Evolutionary conservation across 345 rosid genomes (phyloP).

Genomic region (Rhizophora apiculata): DNA sequence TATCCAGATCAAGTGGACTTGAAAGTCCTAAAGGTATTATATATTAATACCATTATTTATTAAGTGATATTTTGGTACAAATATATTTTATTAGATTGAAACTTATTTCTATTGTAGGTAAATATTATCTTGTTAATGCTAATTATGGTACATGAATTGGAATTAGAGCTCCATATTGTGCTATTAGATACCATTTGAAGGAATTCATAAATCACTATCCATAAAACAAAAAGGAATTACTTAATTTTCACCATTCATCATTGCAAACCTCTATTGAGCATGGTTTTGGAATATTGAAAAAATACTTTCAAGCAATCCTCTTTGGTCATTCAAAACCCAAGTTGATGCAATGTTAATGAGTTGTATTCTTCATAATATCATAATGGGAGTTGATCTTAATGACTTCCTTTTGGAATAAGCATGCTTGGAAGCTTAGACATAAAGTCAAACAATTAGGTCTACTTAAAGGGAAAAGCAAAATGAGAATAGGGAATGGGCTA

Average conservation of each 20-base stretch:
- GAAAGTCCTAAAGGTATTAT: too few species aligned
- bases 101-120: background rate
- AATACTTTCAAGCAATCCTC: background rate
- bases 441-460: background rate
- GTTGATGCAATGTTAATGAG: background rate
- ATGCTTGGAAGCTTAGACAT: background rate
- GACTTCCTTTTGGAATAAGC: background rate
- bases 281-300: conserved; percentile 5
- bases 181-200: background rate
- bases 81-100: too few species aligned
- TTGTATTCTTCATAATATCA: background rate
- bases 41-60: too few species aligned
- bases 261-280: background rate
- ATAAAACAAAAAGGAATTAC: background rate
- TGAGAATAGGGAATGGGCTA: background rate
- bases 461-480: background rate
- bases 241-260: background rate
- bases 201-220: background rate
- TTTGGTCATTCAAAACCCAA: background rate
- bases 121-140: background rate
- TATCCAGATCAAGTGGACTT: too few species aligned
- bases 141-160: background rate
- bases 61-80: too few species aligned
- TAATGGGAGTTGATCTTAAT: conserved; percentile 2
- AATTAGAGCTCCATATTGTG: background rate